phyloP scores from a whole-genome alignment of 2,329 filamentous ascomycete genomes.

The Pseudogymnoascus pannorum region DNA sequence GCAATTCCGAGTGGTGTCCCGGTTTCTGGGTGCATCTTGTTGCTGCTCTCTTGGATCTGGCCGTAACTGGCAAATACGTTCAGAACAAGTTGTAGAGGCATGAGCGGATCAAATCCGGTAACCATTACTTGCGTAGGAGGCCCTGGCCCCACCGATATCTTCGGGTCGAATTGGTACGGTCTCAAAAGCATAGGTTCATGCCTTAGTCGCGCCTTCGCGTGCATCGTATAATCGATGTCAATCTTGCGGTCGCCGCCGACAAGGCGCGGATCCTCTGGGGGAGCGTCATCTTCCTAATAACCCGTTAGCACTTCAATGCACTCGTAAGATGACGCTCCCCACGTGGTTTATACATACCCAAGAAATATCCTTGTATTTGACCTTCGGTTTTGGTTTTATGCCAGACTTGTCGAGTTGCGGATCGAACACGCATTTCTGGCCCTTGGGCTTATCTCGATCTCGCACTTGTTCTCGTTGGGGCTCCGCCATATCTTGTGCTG shows the following conservation, averaged over 20 bases:
- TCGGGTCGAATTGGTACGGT: constrained; percentile 73
- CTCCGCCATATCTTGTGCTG: constrained; percentile 3
- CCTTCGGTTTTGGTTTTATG: constrained; percentile 49
- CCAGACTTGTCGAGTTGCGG: constrained; percentile 36
- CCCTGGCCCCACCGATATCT: constrained; percentile 78
- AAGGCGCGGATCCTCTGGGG: constrained; percentile 75
- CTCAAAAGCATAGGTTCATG: constrained; percentile 71
- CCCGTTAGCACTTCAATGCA: constrained; percentile 44
- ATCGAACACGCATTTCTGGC: constrained; percentile 54
- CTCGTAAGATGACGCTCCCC: constrained; percentile 54
- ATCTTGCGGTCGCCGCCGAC: constrained; percentile 60
- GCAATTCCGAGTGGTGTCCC: constrained; percentile 92
- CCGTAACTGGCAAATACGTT: constrained; percentile 74
- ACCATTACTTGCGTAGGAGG: constrained; percentile 88
- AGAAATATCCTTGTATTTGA: constrained; percentile 56
- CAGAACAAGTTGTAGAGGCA: constrained; percentile 68
- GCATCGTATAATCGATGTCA: constrained; percentile 53
- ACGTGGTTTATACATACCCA: constrained; percentile 49
- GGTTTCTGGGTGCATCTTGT: constrained; percentile 90
- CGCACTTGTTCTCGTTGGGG: constrained; percentile 40
- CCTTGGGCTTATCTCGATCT: constrained; percentile 48
- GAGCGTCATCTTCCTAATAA: constrained; percentile 70
- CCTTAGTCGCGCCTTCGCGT: constrained; percentile 63
- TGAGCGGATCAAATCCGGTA: constrained; percentile 90
- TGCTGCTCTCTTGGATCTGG: constrained; percentile 83